Evolutionary conservation across 805 yeast species (phyloP).

Genomic region (Candida hungchunana): DNA sequence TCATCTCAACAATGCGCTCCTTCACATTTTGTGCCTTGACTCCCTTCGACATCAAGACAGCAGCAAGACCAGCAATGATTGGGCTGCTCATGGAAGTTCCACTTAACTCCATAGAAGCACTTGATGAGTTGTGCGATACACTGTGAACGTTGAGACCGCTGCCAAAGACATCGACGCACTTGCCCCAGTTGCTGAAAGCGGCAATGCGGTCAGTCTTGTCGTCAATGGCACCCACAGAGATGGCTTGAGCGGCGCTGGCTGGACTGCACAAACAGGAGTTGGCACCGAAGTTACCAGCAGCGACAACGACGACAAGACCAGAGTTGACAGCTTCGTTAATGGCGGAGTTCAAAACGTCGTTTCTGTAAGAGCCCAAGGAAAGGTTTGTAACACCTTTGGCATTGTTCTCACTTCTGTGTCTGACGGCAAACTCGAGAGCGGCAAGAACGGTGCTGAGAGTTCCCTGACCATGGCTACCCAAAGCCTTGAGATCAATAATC

Average conservation of each 20-base stretch:
- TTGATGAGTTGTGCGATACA: conserved; percentile 33
- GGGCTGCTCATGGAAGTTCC: conserved; percentile 88
- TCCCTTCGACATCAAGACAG: conserved; percentile 52
- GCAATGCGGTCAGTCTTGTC: conserved; percentile 70
- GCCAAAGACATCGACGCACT: conserved; percentile 84
- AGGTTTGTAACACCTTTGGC: conserved; percentile 66
- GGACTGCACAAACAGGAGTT: conserved; percentile 87
- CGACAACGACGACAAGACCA: conserved; percentile 70
- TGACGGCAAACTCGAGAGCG: background rate
- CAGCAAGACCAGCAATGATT: conserved; percentile 61
- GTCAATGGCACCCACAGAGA: conserved; percentile 87
- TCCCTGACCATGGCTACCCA: conserved; percentile 68
- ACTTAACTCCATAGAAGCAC: conserved; percentile 36
- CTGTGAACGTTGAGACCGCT: conserved; percentile 71
- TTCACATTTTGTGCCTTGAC: conserved; percentile 39
- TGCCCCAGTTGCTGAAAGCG: conserved; percentile 85
- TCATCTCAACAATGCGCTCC: conserved; percentile 36
- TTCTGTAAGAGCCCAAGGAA: conserved; percentile 73
- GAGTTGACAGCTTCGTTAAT: conserved; percentile 68
- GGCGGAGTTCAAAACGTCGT: conserved; percentile 66
- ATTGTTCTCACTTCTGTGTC: conserved; percentile 14
- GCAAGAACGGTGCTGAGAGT: conserved; percentile 44
- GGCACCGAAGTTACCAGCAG: conserved; percentile 80
- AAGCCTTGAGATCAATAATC: conserved; percentile 70
- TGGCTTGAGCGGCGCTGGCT: conserved; percentile 66